These are phyloP conservation scores for Albatrellus ellisii DNA, from an alignment of 768 basidiomycete species.

Conservation along the genomic window DNA sequence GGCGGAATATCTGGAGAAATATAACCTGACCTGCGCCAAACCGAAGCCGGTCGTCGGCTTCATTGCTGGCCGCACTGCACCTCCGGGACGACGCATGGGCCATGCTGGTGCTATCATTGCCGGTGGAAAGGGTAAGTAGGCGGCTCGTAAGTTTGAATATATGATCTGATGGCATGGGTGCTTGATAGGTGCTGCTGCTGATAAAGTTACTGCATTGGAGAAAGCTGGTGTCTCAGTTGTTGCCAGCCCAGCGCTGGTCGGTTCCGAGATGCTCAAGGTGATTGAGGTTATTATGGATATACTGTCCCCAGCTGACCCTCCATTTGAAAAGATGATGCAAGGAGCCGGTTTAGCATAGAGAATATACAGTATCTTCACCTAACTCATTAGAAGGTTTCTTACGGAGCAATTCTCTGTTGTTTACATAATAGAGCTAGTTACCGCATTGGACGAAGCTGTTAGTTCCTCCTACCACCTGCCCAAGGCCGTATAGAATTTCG, in stretches of 20 bases:
- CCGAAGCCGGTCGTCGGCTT: slow-evolving; percentile 97
- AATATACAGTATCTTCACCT: slow-evolving; percentile 14
- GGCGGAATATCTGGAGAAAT: slow-evolving; percentile 85
- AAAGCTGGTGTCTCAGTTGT: slow-evolving; percentile 90
- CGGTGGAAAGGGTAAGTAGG: slow-evolving; percentile 86
- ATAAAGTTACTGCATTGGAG: slow-evolving; percentile 88
- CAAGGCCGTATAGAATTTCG: too few species aligned
- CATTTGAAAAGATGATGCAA: slow-evolving; percentile 61
- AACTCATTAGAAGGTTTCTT: slow-evolving; percentile 10
- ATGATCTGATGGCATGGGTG: neutral
- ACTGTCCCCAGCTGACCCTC: slow-evolving; percentile 8
- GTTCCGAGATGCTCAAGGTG: slow-evolving; percentile 79
- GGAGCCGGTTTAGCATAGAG: slow-evolving; percentile 55
- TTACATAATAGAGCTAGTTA: slow-evolving; percentile 27
- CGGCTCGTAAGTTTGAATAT: neutral
- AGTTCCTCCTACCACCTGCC: slow-evolving; percentile 1
- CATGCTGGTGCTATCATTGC: slow-evolving; percentile 98
- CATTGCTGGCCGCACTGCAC: slow-evolving; percentile 96
- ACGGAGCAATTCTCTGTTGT: slow-evolving; percentile 10
- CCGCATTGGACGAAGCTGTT: neutral
- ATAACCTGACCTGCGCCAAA: slow-evolving; percentile 76
- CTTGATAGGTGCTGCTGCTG: slow-evolving; percentile 63
- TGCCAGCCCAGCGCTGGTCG: slow-evolving; percentile 93
- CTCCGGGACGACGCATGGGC: slow-evolving; percentile 96
- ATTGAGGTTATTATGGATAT: slow-evolving; percentile 11